A percentile compares a stretch with the other conserved stretches of the same genome.
phyloP scores from a whole-genome alignment of 257 asterid species.

The Gardenia jasminoides region DNA sequence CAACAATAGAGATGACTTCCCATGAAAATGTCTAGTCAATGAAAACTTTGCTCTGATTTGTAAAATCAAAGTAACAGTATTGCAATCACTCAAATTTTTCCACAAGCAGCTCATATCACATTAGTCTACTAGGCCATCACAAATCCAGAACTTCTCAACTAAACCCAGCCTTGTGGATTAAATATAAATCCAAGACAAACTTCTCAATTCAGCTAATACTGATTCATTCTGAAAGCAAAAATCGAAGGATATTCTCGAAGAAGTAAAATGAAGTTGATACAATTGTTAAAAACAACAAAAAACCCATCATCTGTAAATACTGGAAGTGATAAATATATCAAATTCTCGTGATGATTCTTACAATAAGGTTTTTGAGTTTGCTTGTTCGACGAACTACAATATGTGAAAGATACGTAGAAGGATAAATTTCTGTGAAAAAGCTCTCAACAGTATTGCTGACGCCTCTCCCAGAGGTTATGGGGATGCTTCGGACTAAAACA shows the following conservation, averaged over 20 bases:
- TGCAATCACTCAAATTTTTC: background rate
- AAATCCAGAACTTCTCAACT: background rate
- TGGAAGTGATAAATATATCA: conserved; percentile 13
- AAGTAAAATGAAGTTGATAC: background rate
- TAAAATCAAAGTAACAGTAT: background rate
- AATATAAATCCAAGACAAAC: background rate
- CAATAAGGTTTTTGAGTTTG: conserved; percentile 72
- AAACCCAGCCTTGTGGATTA: background rate
- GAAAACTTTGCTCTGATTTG: background rate
- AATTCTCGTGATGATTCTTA: conserved; percentile 47
- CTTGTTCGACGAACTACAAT: conserved; percentile 67
- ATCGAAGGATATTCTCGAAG: background rate
- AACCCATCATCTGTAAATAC: conserved; percentile 17
- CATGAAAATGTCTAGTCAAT: background rate
- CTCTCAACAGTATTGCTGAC: conserved; percentile 72
- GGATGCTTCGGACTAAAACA: conserved; percentile 88
- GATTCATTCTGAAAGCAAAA: background rate
- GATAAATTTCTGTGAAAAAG: conserved; percentile 74
- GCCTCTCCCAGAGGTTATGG: conserved; percentile 58
- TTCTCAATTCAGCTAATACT: background rate
- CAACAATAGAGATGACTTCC: background rate
- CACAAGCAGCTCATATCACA: background rate
- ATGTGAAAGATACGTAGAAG: conserved; percentile 90
- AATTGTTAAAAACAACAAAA: background rate
- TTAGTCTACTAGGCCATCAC: background rate